Evolutionary conservation across 495 filamentous ascomycete species (phyloP), one percentile per base, ranked within the genome.

Genomic region (Staphylotrichum tortipilum): DNA sequence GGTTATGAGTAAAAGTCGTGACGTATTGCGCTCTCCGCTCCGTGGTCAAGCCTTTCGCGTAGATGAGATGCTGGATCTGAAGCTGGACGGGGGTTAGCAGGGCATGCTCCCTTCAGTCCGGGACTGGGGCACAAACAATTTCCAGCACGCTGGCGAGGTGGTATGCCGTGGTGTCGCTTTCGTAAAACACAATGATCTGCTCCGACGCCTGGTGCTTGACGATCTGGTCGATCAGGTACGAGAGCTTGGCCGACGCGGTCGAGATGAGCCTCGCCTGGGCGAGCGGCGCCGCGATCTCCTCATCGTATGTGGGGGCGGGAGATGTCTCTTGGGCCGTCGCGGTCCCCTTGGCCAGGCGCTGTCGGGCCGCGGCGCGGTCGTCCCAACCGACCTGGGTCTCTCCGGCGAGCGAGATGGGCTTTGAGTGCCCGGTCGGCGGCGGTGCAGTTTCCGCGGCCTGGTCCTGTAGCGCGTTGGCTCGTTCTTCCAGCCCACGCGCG

Each of bases 101-200:
- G 9, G 22, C 12, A n/a, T n/a, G n/a, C n/a, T n/a, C 3, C 18
- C 18, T 10, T 9, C 12, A 17, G 15, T 47, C 3, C 17, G 41
- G 17, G 11, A 17, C 21, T 15, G 42, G 17, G 7, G 2, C 17
- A 54, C 65, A 57, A 40, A 74, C 69, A 18, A 88, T 71, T 44
- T 96, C 89, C 0, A 97, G 74, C 14, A 84, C 80, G 58, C 90
- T 83, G 11, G 87, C 84, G 34, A 95, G 78, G 66, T 88, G 89
- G 53, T 75, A 88, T 0, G 90, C 89, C 4, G 85, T 74, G 58
- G 92, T 89, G 44, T 89, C 82, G 45, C 83, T 83, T 47, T 95
- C 90, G 67, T 94, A 95, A 61, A 97, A 97, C 19, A 96, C 77
- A 35, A 97, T 76, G 23, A 91, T 95, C 59, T 97, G 94, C 50